Evolutionary conservation across 495 filamentous ascomycete genomes (phyloP), one percentile per base, ranked within the genome.

Genomic region (Talaromyces borbonicus): DNA sequence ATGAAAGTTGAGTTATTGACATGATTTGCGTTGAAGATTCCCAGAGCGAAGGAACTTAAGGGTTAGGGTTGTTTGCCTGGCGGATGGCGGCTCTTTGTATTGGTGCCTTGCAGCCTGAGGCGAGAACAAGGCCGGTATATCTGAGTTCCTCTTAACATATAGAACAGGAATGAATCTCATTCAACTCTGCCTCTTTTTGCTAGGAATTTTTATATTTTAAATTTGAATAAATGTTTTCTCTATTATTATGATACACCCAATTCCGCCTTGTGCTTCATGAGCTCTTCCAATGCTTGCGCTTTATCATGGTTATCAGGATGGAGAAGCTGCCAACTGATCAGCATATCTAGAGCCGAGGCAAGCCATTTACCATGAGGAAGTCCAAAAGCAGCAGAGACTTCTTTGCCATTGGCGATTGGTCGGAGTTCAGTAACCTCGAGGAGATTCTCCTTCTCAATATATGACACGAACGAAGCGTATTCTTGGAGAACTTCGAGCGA

Each of bases 321-420:
- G 24, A 83, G 68, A 22, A 97, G 68, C 66, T 97, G 93, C 86
- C 88, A 96, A 46, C 78, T 76, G 59, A 92, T 72, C 23, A 80
- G 78, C 12, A 83, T 63, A 6, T 85, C 78, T 35, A 92, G 56
- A 11, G 87, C 88, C 46, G 66, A 65, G 48, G 75, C 74, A 72
- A 88, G 78, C 90, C 90, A 97, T 11, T 70, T 79, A 5, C 92
- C 92, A 2, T 79, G 76, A 50, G 71, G 74, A 2, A 67, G 69
- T 0, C 70, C 69, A 12, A 96, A 60, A 7, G 62, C 74, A 47
- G 77, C 66, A 19, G 74, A 66, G 30, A 96, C 68, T 14, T 82
- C 60, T 12, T 66, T 75, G 0, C 87, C 87, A 49, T 84, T 76
- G 30, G 87, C 65, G 15, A 86, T 60, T 8, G 73, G 71, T 54